Base-by-base conservation (phyloP, 2,329 filamentous ascomycete species). In the Fusarium sp. region DNA sequence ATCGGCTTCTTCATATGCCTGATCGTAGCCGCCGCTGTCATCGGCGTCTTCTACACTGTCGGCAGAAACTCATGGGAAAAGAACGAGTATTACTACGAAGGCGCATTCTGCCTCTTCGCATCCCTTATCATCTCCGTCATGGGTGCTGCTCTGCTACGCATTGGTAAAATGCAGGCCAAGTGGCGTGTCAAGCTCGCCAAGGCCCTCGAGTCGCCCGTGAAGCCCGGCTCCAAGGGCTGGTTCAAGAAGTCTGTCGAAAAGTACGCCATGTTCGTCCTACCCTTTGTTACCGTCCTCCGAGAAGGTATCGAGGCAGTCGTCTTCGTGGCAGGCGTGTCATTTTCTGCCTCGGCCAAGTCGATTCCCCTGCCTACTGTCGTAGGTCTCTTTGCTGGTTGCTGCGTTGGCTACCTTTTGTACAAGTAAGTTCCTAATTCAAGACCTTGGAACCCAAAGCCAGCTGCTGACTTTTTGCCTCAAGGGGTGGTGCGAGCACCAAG, bases 301-400 rank as follows among this genome's bases (percentile, higher is more conserved):
- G 94, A 97, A 78, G 94, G 94, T 4, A 87, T 97, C 31, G 94
- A 97, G 78, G 93, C 92, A 1, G 91, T 97, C 36, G 87, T 97
- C 24, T 97, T 97, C 78, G 89, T 97, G 54, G 93, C 92, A 17
- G 94, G 94, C 21, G 94, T 97, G 6, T 91, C 91, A 5, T 89
- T 97, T 56, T 88, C 89, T 1, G 84, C 92, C 5, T 92, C 93
- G 0, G 93, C 92, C 3, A 88, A 87, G 7, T 86, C 94, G 0
- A 92, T 97, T 52, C 94, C 94, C 4, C 81, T 97, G 7, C 89
- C 94, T 1, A 91, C 94, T 4, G 80, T 97, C 21, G 85, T 88
- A 19, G 94, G 94, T 1, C 79, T 97, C 17, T 74, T 86, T 4
- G 91, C 90, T 17, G 94, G 94, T 2, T 77, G 80, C 14, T 51